Evolutionary conservation across 2,329 filamentous ascomycete genomes (phyloP).

Genomic region (Herpotrichia juniperi): DNA sequence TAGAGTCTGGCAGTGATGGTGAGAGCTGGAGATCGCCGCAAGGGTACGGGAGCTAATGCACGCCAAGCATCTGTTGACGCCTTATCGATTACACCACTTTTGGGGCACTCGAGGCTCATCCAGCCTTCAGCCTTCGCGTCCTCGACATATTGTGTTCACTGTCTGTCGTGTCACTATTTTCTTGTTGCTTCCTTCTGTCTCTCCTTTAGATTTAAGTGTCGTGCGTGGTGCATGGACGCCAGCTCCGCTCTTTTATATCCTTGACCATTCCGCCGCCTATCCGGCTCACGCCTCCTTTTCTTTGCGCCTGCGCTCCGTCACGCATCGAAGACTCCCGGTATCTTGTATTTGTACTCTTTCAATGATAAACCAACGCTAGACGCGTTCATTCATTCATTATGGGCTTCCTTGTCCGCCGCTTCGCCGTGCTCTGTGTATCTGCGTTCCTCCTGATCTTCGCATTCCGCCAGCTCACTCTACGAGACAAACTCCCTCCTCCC

Average conservation of each 20-base stretch:
- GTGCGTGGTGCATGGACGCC: neutral
- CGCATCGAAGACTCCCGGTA: neutral
- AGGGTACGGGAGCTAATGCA: neutral
- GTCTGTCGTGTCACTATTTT: neutral
- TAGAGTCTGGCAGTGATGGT: neutral
- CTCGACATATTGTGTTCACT: neutral
- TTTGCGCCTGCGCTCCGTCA: neutral
- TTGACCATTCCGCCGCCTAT: neutral
- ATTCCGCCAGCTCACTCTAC: slow-evolving; percentile 34
- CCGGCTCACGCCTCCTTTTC: slow-evolving; percentile 1
- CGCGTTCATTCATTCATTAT: slow-evolving; percentile 18
- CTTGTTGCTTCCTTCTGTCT: neutral
- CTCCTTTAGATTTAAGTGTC: neutral
- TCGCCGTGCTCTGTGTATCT: slow-evolving; percentile 32
- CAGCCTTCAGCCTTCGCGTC: neutral
- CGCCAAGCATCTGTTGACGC: neutral
- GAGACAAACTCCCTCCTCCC: slow-evolving; percentile 23
- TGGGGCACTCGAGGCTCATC: neutral
- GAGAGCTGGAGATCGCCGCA: neutral
- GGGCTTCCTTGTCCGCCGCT: slow-evolving; percentile 36
- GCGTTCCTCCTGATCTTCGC: slow-evolving; percentile 34
- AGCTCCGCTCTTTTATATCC: neutral
- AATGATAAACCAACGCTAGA: slow-evolving; percentile 14
- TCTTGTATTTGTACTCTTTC: neutral
- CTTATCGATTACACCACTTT: slow-evolving; percentile 7